Conservation (phyloP, 371 early-diverging fungal species). For the Mortierella sp. region DNA sequence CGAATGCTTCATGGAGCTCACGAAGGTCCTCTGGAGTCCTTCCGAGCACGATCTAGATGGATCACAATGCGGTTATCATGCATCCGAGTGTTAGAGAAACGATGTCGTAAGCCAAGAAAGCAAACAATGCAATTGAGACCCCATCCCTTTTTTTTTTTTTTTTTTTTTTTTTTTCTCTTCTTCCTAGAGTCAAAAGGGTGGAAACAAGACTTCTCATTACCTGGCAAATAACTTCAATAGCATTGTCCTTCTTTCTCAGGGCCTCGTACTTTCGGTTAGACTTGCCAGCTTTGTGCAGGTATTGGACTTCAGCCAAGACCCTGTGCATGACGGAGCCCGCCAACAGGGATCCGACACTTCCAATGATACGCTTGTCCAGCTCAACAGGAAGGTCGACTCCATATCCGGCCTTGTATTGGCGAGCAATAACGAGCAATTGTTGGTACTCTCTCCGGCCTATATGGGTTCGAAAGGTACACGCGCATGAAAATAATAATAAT, state of each 20-base stretch:
- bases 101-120: no score
- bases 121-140: background rate
- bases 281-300: slow-evolving; percentile 38
- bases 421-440: slow-evolving; percentile 41
- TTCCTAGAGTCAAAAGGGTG: background rate
- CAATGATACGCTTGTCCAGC: slow-evolving; percentile 38
- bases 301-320: slow-evolving; percentile 35
- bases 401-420: slow-evolving; percentile 31
- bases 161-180: background rate
- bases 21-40: slow-evolving; percentile 34
- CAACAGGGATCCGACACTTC: slow-evolving; percentile 40
- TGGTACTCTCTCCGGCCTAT: slow-evolving; percentile 48
- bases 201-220: background rate
- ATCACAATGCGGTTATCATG: no score
- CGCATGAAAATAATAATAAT: background rate
- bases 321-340: slow-evolving; percentile 32
- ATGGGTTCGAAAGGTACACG: background rate
- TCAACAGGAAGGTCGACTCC: slow-evolving; percentile 33
- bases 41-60: slow-evolving; percentile 40
- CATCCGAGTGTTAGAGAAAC: no score
- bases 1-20: slow-evolving; percentile 40
- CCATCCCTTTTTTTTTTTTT: background rate
- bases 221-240: slow-evolving; percentile 45
- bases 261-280: slow-evolving; percentile 42
- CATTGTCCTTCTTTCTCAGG: slow-evolving; percentile 43